phyloP scores from a whole-genome alignment of 352 stramenopile species.

The Phytophthora niederhauseri region DNA sequence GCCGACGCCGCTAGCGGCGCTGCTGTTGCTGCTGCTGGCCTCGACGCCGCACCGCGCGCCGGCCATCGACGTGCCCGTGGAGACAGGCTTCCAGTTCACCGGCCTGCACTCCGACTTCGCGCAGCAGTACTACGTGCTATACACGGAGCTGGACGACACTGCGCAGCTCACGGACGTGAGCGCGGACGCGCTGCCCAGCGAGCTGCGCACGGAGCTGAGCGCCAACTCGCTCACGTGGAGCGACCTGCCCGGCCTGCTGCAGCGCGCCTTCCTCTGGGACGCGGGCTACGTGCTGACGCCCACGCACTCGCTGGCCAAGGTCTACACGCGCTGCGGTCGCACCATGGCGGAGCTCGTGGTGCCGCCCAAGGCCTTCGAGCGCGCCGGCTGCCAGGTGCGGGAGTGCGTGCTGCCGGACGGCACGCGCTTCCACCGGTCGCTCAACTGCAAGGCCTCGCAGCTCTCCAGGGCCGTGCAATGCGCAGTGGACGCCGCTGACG shows the following conservation, averaged over 20 bases:
- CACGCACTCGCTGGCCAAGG: conserved; percentile 36
- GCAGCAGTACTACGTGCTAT: conserved; percentile 70
- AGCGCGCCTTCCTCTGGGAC: conserved; percentile 75
- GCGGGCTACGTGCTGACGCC: conserved; percentile 59
- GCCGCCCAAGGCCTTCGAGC: conserved; percentile 57
- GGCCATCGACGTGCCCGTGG: conserved; percentile 44
- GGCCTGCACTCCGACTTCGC: conserved; percentile 70
- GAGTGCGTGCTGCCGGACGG: conserved; percentile 25
- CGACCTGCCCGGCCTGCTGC: conserved; percentile 58
- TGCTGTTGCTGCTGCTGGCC: conserved; percentile 4
- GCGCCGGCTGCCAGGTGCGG: conserved; percentile 47
- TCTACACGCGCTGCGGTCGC: conserved; percentile 69
- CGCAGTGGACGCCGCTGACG: conserved; percentile 47
- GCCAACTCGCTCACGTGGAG: conserved; percentile 47
- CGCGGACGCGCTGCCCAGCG: conserved; percentile 29
- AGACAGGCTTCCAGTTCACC: conserved; percentile 55
- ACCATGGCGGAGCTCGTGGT: conserved; percentile 77
- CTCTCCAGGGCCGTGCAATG: conserved; percentile 57
- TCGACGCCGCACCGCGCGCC: conserved; percentile 1
- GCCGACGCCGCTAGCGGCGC: conserved; percentile 3
- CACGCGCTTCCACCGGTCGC: conserved; percentile 46
- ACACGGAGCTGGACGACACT: conserved; percentile 37
- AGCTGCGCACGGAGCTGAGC: conserved; percentile 39
- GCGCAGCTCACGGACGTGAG: conserved; percentile 37
- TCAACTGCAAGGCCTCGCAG: conserved; percentile 49